Percentiles rank a stretch among this genome's conserved stretches.
These are phyloP conservation scores for Nemophila menziesii DNA, from an alignment of 257 asterid genomes.

Conservation along the genomic window DNA sequence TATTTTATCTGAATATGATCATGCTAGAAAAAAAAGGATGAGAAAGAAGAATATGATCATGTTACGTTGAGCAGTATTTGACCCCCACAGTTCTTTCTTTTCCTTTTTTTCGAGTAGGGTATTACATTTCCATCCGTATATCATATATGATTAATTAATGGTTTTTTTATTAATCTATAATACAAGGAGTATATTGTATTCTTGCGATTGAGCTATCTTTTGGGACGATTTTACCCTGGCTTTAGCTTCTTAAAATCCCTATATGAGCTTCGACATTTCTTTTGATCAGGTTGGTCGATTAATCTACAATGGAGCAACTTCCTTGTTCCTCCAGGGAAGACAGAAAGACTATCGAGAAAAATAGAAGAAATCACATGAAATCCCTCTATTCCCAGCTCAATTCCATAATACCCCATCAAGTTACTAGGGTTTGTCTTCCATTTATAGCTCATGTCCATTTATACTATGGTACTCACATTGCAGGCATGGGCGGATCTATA, in stretches of 20 bases:
- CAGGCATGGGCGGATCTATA: not conserved
- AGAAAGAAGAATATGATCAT: too few species aligned
- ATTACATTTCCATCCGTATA: too few species aligned
- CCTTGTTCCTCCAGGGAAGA: constrained; percentile 38
- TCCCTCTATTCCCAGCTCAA: constrained; percentile 38
- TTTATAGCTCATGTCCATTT: not conserved
- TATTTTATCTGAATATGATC: too few species aligned
- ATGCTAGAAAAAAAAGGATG: too few species aligned
- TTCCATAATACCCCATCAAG: constrained; percentile 41
- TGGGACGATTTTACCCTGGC: too few species aligned
- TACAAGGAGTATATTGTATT: too few species aligned
- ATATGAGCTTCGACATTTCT: not conserved
- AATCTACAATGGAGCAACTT: constrained; percentile 21
- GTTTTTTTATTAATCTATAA: too few species aligned
- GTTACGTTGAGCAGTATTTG: too few species aligned
- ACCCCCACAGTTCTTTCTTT: too few species aligned
- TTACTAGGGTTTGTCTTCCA: constrained; percentile 27
- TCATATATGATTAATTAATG: too few species aligned
- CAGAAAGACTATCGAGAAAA: constrained; percentile 59
- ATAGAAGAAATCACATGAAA: constrained; percentile 60
- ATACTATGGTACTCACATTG: not conserved
- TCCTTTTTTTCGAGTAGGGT: too few species aligned
- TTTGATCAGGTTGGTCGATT: not conserved
- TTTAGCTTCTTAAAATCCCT: not conserved
- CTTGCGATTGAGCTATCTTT: too few species aligned